Conservation (phyloP, 2,329 filamentous ascomycete genomes). For the Calycina herbarum region DNA sequence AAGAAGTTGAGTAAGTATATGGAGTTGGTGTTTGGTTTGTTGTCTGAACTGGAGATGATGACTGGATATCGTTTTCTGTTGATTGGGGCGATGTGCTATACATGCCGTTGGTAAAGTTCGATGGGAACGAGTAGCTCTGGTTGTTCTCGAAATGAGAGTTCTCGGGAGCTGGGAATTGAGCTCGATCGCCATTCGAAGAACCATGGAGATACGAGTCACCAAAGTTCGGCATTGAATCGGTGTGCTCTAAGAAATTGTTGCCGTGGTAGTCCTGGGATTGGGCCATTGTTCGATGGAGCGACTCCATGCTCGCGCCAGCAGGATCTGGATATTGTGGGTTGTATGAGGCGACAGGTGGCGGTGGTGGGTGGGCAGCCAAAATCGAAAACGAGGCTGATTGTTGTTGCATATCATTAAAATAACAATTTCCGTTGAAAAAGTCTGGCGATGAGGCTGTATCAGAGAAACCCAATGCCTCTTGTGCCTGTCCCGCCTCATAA, state of each 20-base stretch:
- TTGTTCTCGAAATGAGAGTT: conserved; percentile 17
- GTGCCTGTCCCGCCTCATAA: conserved; percentile 46
- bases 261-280: conserved; percentile 26
- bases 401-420: conserved; percentile 23
- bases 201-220: conserved; percentile 22
- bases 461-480: conserved; percentile 30
- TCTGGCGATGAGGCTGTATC: conserved; percentile 34
- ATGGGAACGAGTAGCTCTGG: conserved; percentile 25
- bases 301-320: conserved; percentile 32
- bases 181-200: conserved; percentile 24
- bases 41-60: conserved; percentile 22
- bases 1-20: conserved; percentile 26
- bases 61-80: conserved; percentile 16
- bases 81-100: conserved; percentile 23
- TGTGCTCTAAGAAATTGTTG: conserved; percentile 19
- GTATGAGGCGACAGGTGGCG: conserved; percentile 30
- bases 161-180: conserved; percentile 30
- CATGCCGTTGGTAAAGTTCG: conserved; percentile 22
- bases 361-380: conserved; percentile 29
- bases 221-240: conserved; percentile 21
- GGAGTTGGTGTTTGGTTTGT: conserved; percentile 27
- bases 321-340: conserved; percentile 34
- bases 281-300: conserved; percentile 33
- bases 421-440: conserved; percentile 25
- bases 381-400: conserved; percentile 22